Evolutionary conservation across 2,329 filamentous ascomycete species (phyloP), one percentile per base, ranked within the genome.

Genomic region (Trichoderma koningii): DNA sequence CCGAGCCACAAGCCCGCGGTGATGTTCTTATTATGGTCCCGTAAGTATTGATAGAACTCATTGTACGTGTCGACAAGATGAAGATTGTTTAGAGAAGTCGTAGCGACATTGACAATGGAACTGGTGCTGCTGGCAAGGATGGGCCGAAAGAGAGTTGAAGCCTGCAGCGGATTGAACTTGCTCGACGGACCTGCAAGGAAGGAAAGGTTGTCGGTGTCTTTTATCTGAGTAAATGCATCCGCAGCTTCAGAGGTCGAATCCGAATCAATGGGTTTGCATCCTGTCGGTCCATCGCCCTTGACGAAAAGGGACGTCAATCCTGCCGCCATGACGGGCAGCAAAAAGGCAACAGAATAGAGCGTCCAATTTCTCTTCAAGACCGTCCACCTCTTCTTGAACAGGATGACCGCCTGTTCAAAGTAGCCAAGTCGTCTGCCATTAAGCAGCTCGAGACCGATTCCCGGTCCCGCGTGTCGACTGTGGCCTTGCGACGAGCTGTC

Each of bases 221-320:
- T 71, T 3, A 72, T 70, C 53, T 78, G 77, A 10, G 74, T 78
- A 21, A 83, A 77, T 65, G 63, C 79, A 69, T 73, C 78, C 68
- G 78, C 68, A 0, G 76, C 76, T 5, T 71, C 70, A 7, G 72
- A 72, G 42, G 79, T 80, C 0, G 82, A 82, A 0, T 83, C 71
- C 53, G 81, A 78, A 2, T 82, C 79, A 0, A 74, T 73, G 1
- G 85, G 83, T 17, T 80, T 78, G 71, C 88, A 91, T 2, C 79
- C 80, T 0, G 75, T 79, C 1, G 80, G 80, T 4, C 75, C 70
- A 69, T 87, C 87, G 53, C 79, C 77, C 50, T 84, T 82, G 7
- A 97, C 79, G 71, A 94, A 93, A 2, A 96, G 81, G 3, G 89
- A 91, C 0, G 93, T 91, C 17, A 97, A 78, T 0, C 89, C 92